Evolutionary conservation across 441 rosid species (phyloP).

Genomic region (Cnidoscolus chayamansa): DNA sequence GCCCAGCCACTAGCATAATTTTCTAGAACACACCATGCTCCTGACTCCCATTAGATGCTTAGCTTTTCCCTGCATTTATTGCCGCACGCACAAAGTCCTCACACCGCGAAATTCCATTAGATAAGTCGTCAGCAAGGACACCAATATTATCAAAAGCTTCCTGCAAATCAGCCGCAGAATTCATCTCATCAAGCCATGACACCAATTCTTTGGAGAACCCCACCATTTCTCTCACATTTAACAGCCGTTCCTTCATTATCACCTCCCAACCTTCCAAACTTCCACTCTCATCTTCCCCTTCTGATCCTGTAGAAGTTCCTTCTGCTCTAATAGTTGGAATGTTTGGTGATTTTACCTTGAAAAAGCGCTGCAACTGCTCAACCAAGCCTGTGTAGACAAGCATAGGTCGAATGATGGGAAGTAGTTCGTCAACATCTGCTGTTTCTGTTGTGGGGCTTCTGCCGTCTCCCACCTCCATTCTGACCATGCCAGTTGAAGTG

Average conservation of each 20-base stretch:
- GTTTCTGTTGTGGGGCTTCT: constrained; percentile 39
- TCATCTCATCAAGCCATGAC: constrained; percentile 89
- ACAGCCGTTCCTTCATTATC: constrained; percentile 72
- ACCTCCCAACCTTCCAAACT: constrained; percentile 83
- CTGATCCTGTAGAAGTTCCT: constrained; percentile 43
- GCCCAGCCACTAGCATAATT: background rate
- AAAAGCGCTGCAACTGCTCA: constrained; percentile 87
- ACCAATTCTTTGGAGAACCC: constrained; percentile 87
- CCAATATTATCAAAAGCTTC: constrained; percentile 93
- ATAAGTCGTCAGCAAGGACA: constrained; percentile 68
- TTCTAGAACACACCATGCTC: constrained; percentile 25
- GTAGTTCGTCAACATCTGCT: constrained; percentile 49
- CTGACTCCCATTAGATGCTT: constrained; percentile 19
- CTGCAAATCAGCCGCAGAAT: constrained; percentile 70
- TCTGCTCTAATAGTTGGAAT: constrained; percentile 33
- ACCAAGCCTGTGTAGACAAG: constrained; percentile 94
- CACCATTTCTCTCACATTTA: constrained; percentile 81
- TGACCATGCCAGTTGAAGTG: constrained; percentile 30
- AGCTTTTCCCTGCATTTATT: constrained; percentile 61
- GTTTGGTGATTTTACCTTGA: constrained; percentile 57
- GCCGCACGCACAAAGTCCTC: constrained; percentile 85
- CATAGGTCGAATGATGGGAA: constrained; percentile 75
- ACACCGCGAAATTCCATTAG: constrained; percentile 60
- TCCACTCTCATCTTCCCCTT: constrained; percentile 44
- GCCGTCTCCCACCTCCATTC: constrained; percentile 48